phyloP scores from a whole-genome alignment of 768 basidiomycete species.

The Tubosaeta sp. region DNA sequence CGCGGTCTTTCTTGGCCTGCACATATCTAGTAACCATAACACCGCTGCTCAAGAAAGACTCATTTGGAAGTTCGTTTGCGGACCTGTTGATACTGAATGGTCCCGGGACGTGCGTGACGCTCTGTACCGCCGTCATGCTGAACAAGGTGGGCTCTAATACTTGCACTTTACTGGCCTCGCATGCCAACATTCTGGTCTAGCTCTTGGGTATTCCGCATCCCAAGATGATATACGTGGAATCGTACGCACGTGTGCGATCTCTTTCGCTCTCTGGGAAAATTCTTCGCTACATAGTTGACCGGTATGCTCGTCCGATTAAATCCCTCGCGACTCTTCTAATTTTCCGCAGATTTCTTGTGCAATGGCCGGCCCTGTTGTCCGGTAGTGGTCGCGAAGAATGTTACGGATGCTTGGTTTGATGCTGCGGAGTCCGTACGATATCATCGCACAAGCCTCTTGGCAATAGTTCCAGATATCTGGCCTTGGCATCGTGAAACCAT shows the following conservation, averaged over 20 bases:
- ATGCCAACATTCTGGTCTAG: slow-evolving; percentile 37
- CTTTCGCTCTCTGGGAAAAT: slow-evolving; percentile 85
- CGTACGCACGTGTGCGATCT: slow-evolving; percentile 80
- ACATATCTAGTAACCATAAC: slow-evolving; percentile 55
- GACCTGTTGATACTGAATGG: slow-evolving; percentile 90
- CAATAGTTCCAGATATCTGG: background rate
- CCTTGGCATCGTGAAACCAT: background rate
- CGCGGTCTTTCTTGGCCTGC: slow-evolving; percentile 56
- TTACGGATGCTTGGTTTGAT: slow-evolving; percentile 63
- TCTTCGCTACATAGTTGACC: slow-evolving; percentile 76
- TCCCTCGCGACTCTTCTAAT: background rate
- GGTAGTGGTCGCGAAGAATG: slow-evolving; percentile 44
- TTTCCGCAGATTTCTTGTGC: slow-evolving; percentile 70
- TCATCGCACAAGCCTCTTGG: background rate
- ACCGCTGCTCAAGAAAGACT: slow-evolving; percentile 38
- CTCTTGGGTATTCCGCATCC: slow-evolving; percentile 72
- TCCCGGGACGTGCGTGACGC: slow-evolving; percentile 86
- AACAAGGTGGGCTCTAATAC: slow-evolving; percentile 54
- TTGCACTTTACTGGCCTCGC: background rate
- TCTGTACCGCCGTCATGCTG: slow-evolving; percentile 67
- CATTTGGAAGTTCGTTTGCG: slow-evolving; percentile 38
- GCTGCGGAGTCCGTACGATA: background rate
- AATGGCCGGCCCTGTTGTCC: slow-evolving; percentile 69
- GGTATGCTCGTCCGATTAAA: slow-evolving; percentile 63
- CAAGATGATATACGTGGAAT: slow-evolving; percentile 82